These are phyloP conservation scores for Solanum hybrid DNA, from an alignment of 305 asterid genomes.

Conservation along the genomic window DNA sequence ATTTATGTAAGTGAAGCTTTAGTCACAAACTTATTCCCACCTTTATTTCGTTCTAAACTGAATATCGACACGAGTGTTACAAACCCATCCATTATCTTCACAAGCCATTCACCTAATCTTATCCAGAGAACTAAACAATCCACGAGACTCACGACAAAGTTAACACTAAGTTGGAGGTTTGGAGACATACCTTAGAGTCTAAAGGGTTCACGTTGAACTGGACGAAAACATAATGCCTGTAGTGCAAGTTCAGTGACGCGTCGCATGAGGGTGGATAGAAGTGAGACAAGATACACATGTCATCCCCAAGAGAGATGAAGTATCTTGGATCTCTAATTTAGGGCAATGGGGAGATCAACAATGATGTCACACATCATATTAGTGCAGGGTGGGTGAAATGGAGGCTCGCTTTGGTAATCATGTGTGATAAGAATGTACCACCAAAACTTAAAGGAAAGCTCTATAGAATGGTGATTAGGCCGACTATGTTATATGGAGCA, in stretches of 20 bases:
- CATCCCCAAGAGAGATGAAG: too few relatives aligned
- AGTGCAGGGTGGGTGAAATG: too few relatives aligned
- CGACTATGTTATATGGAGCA: neutral
- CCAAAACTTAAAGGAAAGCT: neutral
- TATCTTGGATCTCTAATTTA: too few relatives aligned
- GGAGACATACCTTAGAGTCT: neutral
- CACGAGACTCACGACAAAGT: neutral
- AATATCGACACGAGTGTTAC: neutral
- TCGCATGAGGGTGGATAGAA: too few relatives aligned
- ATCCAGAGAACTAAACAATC: neutral
- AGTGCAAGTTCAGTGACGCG: neutral
- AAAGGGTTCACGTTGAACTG: neutral
- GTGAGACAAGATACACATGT: too few relatives aligned
- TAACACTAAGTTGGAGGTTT: neutral
- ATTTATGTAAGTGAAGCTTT: neutral
- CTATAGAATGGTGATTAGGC: neutral
- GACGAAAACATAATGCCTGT: neutral
- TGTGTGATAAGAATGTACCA: neutral
- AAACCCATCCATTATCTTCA: neutral
- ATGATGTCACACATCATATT: too few relatives aligned
- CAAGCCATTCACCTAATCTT: neutral
- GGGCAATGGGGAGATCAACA: too few relatives aligned
- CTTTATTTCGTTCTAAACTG: neutral
- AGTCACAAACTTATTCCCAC: neutral
- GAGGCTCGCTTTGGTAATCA: neutral